These are phyloP conservation scores for Trichoderma semiorbis DNA, from an alignment of 2,329 filamentous ascomycete genomes.

Conservation along the genomic window DNA sequence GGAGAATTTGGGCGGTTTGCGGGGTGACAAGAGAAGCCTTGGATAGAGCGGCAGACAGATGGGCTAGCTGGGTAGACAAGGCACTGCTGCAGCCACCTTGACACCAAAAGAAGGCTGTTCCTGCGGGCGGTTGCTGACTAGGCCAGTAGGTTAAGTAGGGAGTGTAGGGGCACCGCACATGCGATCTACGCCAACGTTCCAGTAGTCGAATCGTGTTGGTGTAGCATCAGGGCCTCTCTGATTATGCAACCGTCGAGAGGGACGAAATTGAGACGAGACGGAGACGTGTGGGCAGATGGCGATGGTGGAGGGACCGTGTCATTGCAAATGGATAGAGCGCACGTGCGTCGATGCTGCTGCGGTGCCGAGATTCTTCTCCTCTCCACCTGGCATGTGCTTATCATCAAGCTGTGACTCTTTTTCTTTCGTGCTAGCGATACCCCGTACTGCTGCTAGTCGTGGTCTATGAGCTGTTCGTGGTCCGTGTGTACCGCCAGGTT, in stretches of 20 bases:
- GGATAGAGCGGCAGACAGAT: not conserved
- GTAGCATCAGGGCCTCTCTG: not conserved
- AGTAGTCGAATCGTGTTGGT: not conserved
- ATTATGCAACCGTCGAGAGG: not conserved
- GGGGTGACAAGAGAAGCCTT: slow-evolving; percentile 2
- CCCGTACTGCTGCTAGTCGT: not conserved
- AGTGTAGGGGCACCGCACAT: not conserved
- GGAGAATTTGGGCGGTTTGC: slow-evolving; percentile 11
- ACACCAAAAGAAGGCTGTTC: not conserved
- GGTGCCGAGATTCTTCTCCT: not conserved
- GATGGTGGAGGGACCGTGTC: not conserved
- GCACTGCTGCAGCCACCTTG: slow-evolving; percentile 4
- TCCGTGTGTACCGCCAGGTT: slow-evolving; percentile 2
- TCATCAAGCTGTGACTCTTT: not conserved
- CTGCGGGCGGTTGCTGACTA: slow-evolving; percentile 10
- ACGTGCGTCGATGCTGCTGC: slow-evolving; percentile 4
- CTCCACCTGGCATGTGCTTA: slow-evolving; percentile 9
- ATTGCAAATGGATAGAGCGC: not conserved
- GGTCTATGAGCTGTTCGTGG: slow-evolving; percentile 1
- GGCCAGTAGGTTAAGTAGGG: not conserved
- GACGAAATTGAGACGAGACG: no score
- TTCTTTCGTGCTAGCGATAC: not conserved
- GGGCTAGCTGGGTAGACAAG: not conserved
- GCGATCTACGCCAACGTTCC: not conserved
- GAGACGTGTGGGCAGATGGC: not conserved